Evolutionary conservation across 2,329 filamentous ascomycete genomes (phyloP).

Genomic region (Geoglossum cookeanum): DNA sequence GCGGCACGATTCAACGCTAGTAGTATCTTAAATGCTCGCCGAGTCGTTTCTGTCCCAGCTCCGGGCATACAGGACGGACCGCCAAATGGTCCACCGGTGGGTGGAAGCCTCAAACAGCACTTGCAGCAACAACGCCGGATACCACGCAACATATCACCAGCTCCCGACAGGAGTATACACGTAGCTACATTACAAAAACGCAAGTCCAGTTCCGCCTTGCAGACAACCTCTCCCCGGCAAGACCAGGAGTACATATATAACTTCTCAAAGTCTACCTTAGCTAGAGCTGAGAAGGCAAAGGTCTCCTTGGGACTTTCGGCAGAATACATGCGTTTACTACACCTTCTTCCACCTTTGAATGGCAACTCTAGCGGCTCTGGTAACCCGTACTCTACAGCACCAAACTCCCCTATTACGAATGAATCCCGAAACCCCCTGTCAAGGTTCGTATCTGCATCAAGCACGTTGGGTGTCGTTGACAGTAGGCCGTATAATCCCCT

Average conservation of each 20-base stretch:
- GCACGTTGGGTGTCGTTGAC: conserved; percentile 21
- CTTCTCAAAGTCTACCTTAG: conserved; percentile 62
- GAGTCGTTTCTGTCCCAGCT: conserved; percentile 20
- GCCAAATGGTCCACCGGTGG: conserved; percentile 15
- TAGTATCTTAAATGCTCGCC: conserved; percentile 31
- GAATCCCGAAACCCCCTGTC: not conserved
- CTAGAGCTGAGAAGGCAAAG: conserved; percentile 67
- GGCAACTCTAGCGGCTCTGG: conserved; percentile 8
- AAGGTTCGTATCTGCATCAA: conserved; percentile 15
- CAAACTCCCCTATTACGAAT: conserved; percentile 20
- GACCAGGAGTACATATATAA: conserved; percentile 33
- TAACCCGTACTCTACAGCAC: conserved; percentile 4
- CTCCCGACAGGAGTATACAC: conserved; percentile 16
- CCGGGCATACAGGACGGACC: conserved; percentile 20
- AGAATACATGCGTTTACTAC: conserved; percentile 66
- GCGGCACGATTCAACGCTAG: conserved; percentile 27
- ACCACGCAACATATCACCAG: conserved; percentile 43
- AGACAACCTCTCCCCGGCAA: conserved; percentile 10
- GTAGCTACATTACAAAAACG: conserved; percentile 13
- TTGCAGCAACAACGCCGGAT: conserved; percentile 50
- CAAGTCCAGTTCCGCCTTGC: not conserved
- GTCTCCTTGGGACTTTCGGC: conserved; percentile 69
- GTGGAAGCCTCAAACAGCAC: conserved; percentile 45
- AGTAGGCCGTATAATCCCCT: conserved; percentile 66
- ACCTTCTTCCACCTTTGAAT: conserved; percentile 56